Evolutionary conservation across 78 protist species (phyloP), one percentile per base, ranked within the genome.

Genomic region (Diacronema lutheri): DNA sequence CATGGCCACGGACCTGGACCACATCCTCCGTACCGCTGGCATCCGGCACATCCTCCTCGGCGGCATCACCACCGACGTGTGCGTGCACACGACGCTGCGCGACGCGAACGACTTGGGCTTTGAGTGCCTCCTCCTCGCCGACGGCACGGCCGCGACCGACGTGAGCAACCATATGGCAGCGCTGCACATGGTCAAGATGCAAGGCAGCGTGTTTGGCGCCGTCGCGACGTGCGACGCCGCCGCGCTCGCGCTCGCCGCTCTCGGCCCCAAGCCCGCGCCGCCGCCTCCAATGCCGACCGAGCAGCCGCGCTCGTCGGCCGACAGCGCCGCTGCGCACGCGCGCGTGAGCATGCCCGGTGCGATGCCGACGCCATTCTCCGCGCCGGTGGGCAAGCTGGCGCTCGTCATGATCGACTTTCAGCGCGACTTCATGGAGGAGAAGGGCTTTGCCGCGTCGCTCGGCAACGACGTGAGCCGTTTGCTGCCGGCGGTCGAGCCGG

Each of bases 361-460:
- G n/a, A n/a, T n/a, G n/a, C n/a, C n/a, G n/a, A n/a, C n/a, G n/a
- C n/a, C n/a, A n/a, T n/a, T n/a, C n/a, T n/a, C 3, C 16, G 50
- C 50, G 50, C 50, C 50, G 50, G 50, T 3, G 16, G 3, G 16
- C 16, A 7, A 35, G n/a, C 55, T 71, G 25, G 81, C 81, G 25
- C 81, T 74, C 29, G 9, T 74, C 62, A 74, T 46, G 46, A 74
- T 74, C 25, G 81, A 74, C 61, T 46, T 37, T 37, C 81, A 74
- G 61, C 81, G 81, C 44, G 81, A 74, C 82, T 76, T 76, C 31
- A 11, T 46, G 20, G 82, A 76, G 16, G 25, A 0, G 26, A 66
- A 66, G 11, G 82, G 82, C 46, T 76, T 76, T 66, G 82, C 62
- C 21, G 46, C 55, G 55, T 56, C 44, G n/a, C 82, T 76, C 65